Evolutionary conservation across 768 basidiomycete species (phyloP).

Genomic region (Auricularia heimuer): DNA sequence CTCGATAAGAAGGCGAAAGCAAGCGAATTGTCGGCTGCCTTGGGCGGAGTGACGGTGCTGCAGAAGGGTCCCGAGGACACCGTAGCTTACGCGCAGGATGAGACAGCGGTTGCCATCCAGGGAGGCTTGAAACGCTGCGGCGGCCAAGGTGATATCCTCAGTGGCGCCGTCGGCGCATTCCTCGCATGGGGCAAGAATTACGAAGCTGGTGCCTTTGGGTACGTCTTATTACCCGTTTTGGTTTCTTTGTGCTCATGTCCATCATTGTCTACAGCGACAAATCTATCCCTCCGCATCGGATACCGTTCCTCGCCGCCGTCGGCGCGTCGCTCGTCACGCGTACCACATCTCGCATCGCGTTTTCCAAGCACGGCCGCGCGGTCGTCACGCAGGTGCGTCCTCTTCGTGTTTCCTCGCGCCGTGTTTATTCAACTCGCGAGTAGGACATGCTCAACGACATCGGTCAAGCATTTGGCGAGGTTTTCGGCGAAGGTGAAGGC

Average conservation of each 20-base stretch:
- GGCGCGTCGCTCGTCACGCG: conserved; percentile 87
- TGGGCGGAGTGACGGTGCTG: conserved; percentile 84
- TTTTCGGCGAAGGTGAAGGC: no score
- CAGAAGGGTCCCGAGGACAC: conserved; percentile 82
- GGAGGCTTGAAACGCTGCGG: conserved; percentile 91
- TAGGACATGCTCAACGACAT: conserved; percentile 36
- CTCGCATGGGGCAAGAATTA: conserved; percentile 95
- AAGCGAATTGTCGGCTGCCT: conserved; percentile 16
- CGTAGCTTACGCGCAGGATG: conserved; percentile 59
- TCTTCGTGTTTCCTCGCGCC: no score
- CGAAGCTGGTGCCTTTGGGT: conserved; percentile 79
- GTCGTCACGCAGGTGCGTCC: conserved; percentile 42
- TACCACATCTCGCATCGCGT: conserved; percentile 68
- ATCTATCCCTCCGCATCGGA: conserved; percentile 44
- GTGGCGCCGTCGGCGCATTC: conserved; percentile 79
- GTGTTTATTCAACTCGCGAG: no score
- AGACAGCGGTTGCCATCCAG: conserved; percentile 54
- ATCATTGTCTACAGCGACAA: conserved; percentile 33
- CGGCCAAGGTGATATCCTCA: conserved; percentile 91
- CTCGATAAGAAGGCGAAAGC: not conserved
- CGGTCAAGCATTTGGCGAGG: no score
- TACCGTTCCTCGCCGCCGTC: conserved; percentile 78
- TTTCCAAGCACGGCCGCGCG: conserved; percentile 62
- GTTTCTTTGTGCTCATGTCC: not conserved
- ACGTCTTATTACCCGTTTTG: conserved; percentile 15